Conservation (phyloP, 2,329 filamentous ascomycete species). For the Penicillium sp. region DNA sequence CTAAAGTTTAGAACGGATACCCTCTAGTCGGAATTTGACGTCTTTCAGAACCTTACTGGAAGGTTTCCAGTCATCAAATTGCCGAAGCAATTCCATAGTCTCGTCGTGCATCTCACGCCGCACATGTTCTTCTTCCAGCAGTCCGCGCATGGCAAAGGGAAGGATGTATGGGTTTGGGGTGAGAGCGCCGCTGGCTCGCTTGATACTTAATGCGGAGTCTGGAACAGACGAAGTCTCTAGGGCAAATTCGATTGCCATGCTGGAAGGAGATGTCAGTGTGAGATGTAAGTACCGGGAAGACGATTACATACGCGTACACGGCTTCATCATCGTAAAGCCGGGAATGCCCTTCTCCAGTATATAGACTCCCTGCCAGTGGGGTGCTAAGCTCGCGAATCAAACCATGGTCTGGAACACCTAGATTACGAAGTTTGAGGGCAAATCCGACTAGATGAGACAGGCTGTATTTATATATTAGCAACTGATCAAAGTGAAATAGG, state of each 20-base stretch:
- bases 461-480: slow-evolving; percentile 34
- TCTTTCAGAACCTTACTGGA: slow-evolving; percentile 88
- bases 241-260: slow-evolving; percentile 68
- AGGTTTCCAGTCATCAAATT: slow-evolving; percentile 95
- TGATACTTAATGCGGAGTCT: slow-evolving; percentile 51
- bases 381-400: slow-evolving; percentile 85
- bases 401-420: slow-evolving; percentile 89
- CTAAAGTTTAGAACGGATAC: slow-evolving; percentile 77
- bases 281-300: background rate
- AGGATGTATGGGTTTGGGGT: slow-evolving; percentile 80
- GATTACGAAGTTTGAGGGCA: slow-evolving; percentile 86
- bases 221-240: slow-evolving; percentile 66
- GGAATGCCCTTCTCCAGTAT: slow-evolving; percentile 89
- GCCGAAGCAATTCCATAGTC: slow-evolving; percentile 71
- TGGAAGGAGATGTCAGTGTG: slow-evolving; percentile 24
- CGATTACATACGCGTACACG: slow-evolving; percentile 67
- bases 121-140: slow-evolving; percentile 89
- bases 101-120: slow-evolving; percentile 76
- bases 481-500: background rate
- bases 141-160: slow-evolving; percentile 91
- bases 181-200: slow-evolving; percentile 46
- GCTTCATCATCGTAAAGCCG: slow-evolving; percentile 85
- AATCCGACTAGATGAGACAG: slow-evolving; percentile 91
- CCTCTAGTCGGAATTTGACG: slow-evolving; percentile 91
- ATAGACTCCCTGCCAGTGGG: slow-evolving; percentile 85